Evolutionary conservation across 805 yeast genomes (phyloP).

Genomic region (Saccharomycopsis fermentans): DNA sequence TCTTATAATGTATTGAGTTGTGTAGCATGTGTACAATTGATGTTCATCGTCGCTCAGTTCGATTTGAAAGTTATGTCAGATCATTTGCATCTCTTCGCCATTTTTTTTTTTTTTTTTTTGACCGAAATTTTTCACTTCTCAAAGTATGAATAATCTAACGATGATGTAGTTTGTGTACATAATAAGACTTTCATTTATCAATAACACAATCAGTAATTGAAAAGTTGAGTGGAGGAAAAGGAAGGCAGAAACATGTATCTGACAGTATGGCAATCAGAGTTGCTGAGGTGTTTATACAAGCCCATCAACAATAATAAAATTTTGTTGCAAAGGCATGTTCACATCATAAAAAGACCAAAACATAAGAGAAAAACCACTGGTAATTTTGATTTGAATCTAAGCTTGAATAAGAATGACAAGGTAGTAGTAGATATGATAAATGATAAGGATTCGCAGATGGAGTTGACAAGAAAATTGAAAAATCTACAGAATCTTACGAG

Average conservation of each 20-base stretch:
- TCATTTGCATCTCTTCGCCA: neutral
- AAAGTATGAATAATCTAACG: neutral
- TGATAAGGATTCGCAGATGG: conserved; percentile 10
- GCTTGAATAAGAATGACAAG: neutral
- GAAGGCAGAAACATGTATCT: neutral
- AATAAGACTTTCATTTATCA: no score
- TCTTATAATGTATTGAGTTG: no score
- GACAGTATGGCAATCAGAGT: neutral
- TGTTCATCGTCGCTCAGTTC: no score
- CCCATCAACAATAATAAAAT: neutral
- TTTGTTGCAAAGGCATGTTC: neutral
- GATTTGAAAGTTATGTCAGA: neutral
- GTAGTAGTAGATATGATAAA: conserved; percentile 4
- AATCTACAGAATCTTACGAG: conserved; percentile 9
- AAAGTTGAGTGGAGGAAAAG: neutral
- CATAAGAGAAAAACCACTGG: neutral
- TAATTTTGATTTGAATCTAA: neutral
- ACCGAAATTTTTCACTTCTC: neutral
- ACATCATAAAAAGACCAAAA: neutral
- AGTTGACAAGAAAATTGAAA: conserved; percentile 7
- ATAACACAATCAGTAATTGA: no score
- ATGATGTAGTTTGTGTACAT: no score
- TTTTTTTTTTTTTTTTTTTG: neutral
- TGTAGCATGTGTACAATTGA: no score
- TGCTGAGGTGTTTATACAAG: neutral